Evolutionary conservation across 176 grass and related monocot species (phyloP).

Genomic region (Luzula sylvatica): DNA sequence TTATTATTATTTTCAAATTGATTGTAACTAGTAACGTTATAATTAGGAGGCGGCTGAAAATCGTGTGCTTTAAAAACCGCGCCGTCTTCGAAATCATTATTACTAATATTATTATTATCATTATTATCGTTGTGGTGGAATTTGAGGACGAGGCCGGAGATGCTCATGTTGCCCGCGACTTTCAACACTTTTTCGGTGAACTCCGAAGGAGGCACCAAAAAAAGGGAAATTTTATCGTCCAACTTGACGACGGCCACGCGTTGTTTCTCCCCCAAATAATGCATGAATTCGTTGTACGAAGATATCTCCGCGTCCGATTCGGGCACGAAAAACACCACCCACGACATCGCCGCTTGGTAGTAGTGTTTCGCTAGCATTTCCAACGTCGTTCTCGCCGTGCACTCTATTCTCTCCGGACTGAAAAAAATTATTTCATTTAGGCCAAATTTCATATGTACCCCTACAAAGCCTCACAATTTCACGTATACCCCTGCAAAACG

Average conservation of each 20-base stretch:
- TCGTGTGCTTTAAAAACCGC: constrained; percentile 2
- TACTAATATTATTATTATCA: neutral
- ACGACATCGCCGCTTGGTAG: constrained; percentile 64
- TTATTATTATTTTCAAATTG: neutral
- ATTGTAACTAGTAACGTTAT: neutral
- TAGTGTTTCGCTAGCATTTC: constrained; percentile 95
- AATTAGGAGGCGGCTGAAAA: constrained; percentile 6
- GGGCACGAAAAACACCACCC: constrained; percentile 97
- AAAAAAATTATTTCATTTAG: constrained; percentile 5
- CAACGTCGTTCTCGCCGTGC: constrained; percentile 79
- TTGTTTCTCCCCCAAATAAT: constrained; percentile 88
- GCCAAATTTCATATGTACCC: too few relatives aligned
- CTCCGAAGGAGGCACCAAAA: constrained; percentile 89
- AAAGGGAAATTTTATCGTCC: constrained; percentile 69
- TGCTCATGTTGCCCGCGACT: constrained; percentile 92
- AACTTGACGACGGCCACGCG: constrained; percentile 87
- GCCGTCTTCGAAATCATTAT: neutral
- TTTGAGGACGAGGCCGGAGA: constrained; percentile 81
- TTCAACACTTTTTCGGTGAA: constrained; percentile 91
- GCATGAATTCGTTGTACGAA: constrained; percentile 98
- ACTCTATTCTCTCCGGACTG: constrained; percentile 75
- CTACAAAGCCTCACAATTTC: too few relatives aligned
- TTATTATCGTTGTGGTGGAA: constrained; percentile 29
- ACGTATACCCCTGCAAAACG: too few relatives aligned
- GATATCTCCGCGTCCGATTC: constrained; percentile 76